These are phyloP conservation scores for Iris macrosiphon DNA, from an alignment of 106 monocot species.

Conservation along the genomic window DNA sequence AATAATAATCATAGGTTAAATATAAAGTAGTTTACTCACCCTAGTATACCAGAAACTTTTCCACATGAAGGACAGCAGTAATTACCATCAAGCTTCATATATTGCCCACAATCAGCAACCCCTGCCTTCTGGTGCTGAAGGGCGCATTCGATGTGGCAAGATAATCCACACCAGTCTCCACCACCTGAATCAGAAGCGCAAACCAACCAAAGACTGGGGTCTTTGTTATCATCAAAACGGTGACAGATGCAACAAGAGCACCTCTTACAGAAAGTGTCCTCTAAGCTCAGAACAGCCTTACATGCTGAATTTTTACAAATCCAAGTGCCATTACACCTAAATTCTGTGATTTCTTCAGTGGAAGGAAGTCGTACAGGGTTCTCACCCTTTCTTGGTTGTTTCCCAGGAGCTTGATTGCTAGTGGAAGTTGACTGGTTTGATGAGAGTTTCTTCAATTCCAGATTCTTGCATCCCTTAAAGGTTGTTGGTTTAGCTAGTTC, in stretches of 20 bases:
- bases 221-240: slow-evolving; percentile 93
- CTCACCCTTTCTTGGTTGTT: slow-evolving; percentile 61
- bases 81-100: slow-evolving; percentile 83
- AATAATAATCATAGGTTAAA: not conserved
- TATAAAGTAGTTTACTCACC: slow-evolving; percentile 31
- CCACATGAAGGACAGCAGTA: slow-evolving; percentile 92
- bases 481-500: slow-evolving; percentile 30
- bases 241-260: slow-evolving; percentile 95
- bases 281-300: slow-evolving; percentile 51
- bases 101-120: slow-evolving; percentile 54
- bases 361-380: slow-evolving; percentile 24
- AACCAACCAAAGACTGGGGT: slow-evolving; percentile 94
- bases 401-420: slow-evolving; percentile 26
- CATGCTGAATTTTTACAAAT: slow-evolving; percentile 88
- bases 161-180: slow-evolving; percentile 76
- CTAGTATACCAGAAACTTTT: slow-evolving; percentile 77
- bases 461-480: slow-evolving; percentile 40
- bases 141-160: slow-evolving; percentile 93
- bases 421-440: slow-evolving; percentile 17
- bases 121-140: slow-evolving; percentile 65
- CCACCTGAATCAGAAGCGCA: slow-evolving; percentile 65
- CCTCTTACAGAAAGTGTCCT: slow-evolving; percentile 81
- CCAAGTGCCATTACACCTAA: slow-evolving; percentile 18
- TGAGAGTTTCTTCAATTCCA: slow-evolving; percentile 37
- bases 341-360: slow-evolving; percentile 14